Percentiles rank a stretch among this genome's conserved stretches.
Conservation (phyloP, 2,329 filamentous ascomycete genomes). For the Tolypocladium amazonense region DNA sequence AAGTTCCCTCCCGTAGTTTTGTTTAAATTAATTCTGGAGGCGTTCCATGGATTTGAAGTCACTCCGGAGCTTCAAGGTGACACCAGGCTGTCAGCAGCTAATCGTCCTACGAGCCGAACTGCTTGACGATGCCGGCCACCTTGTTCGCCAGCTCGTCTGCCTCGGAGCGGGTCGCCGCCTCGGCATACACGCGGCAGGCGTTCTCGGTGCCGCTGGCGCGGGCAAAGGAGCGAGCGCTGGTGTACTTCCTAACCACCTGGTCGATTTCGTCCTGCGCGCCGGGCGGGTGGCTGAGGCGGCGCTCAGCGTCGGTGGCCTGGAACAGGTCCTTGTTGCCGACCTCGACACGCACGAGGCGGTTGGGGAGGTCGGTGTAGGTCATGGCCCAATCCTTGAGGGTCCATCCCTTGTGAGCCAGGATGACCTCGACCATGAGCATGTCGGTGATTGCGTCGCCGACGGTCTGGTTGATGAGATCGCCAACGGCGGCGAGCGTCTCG, state of each 20-base stretch:
- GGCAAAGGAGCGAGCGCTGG: conserved; percentile 80
- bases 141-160: conserved; percentile 83
- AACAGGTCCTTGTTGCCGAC: conserved; percentile 83
- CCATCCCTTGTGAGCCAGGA: conserved; percentile 93
- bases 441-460: conserved; percentile 94
- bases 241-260: conserved; percentile 78
- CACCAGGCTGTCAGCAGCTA: neutral
- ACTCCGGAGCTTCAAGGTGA: neutral
- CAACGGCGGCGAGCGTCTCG: conserved; percentile 71
- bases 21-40: neutral
- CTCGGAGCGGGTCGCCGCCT: conserved; percentile 80
- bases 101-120: conserved; percentile 27
- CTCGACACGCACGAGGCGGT: conserved; percentile 86
- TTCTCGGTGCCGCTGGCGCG: conserved; percentile 93
- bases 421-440: conserved; percentile 90
- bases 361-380: conserved; percentile 90
- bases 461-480: conserved; percentile 94
- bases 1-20: too few relatives aligned
- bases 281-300: conserved; percentile 67
- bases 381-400: conserved; percentile 80
- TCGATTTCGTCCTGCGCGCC: conserved; percentile 83
- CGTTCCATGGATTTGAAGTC: neutral
- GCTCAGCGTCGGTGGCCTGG: conserved; percentile 85
- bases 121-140: conserved; percentile 65
- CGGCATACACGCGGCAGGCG: conserved; percentile 89